Percentiles rank a stretch among this genome's conserved stretches.
These are phyloP conservation scores for Austropuccinia psidii DNA, from an alignment of 1,284 basidiomycete genomes.

Conservation along the genomic window DNA sequence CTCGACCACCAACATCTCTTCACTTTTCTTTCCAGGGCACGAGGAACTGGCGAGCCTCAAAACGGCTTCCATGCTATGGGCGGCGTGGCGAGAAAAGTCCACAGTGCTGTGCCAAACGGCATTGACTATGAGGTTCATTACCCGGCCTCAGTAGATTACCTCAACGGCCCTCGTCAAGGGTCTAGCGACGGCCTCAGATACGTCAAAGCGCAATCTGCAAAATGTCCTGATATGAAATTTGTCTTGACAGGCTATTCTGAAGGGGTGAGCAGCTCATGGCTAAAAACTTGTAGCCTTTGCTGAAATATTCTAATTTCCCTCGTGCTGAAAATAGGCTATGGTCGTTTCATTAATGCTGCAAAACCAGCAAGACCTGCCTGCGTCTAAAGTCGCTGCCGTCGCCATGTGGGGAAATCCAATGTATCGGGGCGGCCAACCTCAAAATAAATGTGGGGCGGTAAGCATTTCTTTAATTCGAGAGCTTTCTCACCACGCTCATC, in stretches of 20 bases:
- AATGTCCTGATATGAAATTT: slow-evolving; percentile 20
- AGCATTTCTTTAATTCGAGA: too few relatives aligned
- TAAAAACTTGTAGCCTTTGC: too few relatives aligned
- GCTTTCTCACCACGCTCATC: background rate
- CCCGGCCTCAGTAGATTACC: slow-evolving; percentile 14
- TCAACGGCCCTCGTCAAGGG: background rate
- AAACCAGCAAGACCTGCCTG: background rate
- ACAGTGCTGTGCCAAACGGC: background rate
- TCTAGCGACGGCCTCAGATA: background rate
- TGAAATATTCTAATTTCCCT: background rate
- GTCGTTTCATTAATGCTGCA: background rate
- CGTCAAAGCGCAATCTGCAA: background rate
- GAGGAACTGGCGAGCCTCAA: background rate
- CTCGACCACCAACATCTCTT: too few relatives aligned
- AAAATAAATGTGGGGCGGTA: background rate
- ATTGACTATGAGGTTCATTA: slow-evolving; percentile 6
- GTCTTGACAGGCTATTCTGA: slow-evolving; percentile 34
- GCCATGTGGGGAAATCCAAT: background rate
- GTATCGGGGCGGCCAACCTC: background rate
- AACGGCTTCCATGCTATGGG: background rate
- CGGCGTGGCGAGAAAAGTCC: background rate
- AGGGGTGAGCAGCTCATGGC: background rate
- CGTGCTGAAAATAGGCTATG: background rate
- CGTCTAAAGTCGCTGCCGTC: background rate
- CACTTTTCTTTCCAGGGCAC: background rate